Evolutionary conservation across 495 filamentous ascomycete species (phyloP), one percentile per base, ranked within the genome.

Genomic region (Aspergillus funiculosus): DNA sequence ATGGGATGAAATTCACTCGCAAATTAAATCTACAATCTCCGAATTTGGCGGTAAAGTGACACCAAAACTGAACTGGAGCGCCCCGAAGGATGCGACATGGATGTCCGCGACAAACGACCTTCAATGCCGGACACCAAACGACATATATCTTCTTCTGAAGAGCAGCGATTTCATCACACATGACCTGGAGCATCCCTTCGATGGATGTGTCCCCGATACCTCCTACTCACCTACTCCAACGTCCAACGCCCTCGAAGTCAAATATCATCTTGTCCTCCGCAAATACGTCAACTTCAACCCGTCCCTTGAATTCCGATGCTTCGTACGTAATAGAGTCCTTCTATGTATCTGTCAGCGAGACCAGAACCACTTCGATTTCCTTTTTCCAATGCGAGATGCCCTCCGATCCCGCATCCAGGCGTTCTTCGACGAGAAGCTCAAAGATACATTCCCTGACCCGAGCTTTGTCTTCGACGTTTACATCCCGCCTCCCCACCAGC

Each of bases 11-110:
- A 76, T 90, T 2, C 94, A 99, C 65, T 60, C 76, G 27, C 61
- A 76, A 37, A 84, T 99, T 58, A 84, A 82, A 63, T 61, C 72
- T 11, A 83, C 80, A 4, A 95, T 99, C 51, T 56, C 74, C 3
- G 80, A 86, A 44, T 75, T 96, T 0, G 87, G 85, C 24, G 91
- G 92, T 46, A 80, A 79, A 24, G 89, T 89, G 0, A 78, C 80
- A 0, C 94, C 94, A 2, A 99, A 99, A 58, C 72, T 99, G 18
- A 95, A 97, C 72, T 99, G 92, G 92, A 95, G 89, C 21, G 80
- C 86, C 3, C 92, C 92, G 0, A 96, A 96, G 62, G 92, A 99
- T 60, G 94, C 92, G 6, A 86, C 85, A n/a, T 96, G 87, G 81
- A 97, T 98, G 67, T 78, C 77, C 10, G 81, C 87, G 1, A 88